Evolutionary conservation across 352 stramenopile genomes (phyloP), one percentile per base, ranked within the genome.

Genomic region (Phytophthora palmivora): DNA sequence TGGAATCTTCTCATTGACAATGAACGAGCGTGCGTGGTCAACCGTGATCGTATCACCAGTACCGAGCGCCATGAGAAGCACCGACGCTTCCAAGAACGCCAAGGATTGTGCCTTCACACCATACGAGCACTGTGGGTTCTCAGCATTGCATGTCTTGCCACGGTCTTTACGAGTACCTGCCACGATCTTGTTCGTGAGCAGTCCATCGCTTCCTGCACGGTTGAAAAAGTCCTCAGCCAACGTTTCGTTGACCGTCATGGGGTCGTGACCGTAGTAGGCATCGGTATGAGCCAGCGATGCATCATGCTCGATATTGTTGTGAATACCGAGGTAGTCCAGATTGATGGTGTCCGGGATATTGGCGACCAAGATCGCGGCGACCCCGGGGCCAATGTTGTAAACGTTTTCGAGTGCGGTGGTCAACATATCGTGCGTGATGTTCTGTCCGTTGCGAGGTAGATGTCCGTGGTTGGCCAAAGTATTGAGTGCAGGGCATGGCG

Each of bases 251-350:
- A 63, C 56, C n/a, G 33, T 24, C 34, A 70, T 61, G 3, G 72
- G 67, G 58, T 86, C 68, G 22, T 47, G 22, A 32, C 67, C 73
- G 39, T 63, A 71, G 49, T 70, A 73, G 8, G 59, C 46, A 36
- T 85, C 77, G 0, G 48, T 39, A 42, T 82, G 76, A 11, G 63
- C 64, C 7, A 88, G 58, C 34, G 79, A 88, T 50, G 66, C 67
- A 39, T 88, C 79, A 47, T 84, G 76, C 45, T 86, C 79, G 34
- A 72, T 63, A 6, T 43, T 53, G 62, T 79, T 82, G 63, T 84
- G 77, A 11, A 51, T 67, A 44, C 59, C 47, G 19, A 87, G 70
- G 37, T 81, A 72, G 51, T 76, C 57, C 11, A 87, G 58, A n/a
- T 44, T 62, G 37, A 78, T 60, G 15, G 60, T 46, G 24, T 68